phyloP scores from a whole-genome alignment of 2,329 filamentous ascomycete species.

The Sclerotinia glacialis region DNA sequence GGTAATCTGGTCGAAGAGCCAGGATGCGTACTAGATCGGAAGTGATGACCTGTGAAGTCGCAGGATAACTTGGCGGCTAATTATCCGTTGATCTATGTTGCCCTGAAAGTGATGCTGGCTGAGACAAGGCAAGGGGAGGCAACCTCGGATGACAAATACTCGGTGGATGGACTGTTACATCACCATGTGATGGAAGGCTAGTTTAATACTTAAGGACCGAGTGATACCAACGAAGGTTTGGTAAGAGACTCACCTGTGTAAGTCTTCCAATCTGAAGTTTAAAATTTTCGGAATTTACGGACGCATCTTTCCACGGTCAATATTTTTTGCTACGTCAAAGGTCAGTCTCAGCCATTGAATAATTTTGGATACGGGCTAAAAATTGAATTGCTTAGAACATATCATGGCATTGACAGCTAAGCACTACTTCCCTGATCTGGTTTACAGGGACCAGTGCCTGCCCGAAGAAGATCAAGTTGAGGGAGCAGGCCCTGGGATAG shows the following conservation, averaged over 20 bases:
- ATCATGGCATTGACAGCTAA: neutral
- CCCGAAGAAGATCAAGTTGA: neutral
- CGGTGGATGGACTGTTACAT: neutral
- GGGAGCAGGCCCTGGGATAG: neutral
- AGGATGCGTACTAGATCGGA: neutral
- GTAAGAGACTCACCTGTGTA: neutral
- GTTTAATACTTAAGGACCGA: neutral
- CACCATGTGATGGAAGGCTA: neutral
- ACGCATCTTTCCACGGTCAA: neutral
- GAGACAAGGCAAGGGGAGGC: neutral
- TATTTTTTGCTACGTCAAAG: neutral
- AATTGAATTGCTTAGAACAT: neutral
- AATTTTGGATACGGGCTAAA: neutral
- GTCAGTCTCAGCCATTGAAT: neutral
- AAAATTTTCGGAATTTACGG: neutral
- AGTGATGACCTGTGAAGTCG: neutral
- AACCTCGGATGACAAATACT: neutral
- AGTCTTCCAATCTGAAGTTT: neutral
- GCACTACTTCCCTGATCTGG: neutral
- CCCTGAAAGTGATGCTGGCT: too few species aligned
- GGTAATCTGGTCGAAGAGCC: neutral
- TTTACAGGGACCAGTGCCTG: neutral
- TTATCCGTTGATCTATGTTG: neutral
- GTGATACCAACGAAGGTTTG: neutral
- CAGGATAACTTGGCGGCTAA: neutral